Base-by-base conservation (phyloP, 768 basidiomycete genomes). In the Lactifluus hygrophoroides region DNA sequence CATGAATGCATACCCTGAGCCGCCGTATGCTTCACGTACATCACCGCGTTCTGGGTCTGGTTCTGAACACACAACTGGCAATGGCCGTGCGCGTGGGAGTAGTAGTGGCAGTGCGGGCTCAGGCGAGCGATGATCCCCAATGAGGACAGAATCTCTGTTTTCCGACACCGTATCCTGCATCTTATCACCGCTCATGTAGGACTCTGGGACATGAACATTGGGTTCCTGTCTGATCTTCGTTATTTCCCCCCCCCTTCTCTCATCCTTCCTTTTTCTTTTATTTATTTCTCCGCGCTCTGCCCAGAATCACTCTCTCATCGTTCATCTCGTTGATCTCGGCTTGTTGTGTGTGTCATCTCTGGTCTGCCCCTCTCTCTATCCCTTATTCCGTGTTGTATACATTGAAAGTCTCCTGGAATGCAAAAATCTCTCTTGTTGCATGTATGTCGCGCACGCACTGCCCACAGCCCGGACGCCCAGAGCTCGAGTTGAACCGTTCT, bases 1-100 rank as follows among this genome's bases (percentile, higher is more conserved):
- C 62, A 82, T 87, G 83, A 80, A 83, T 64, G 83, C 84, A n/a
- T 85, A 84, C 67, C 76, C 82, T 9, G 68, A 72, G 1, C 68
- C 69, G 30, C 67, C 71, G 13, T 61, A 54, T 35, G 61, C 64
- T 17, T 60, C 59, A 8, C 59, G 59, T 23, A 61, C 67, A 11
- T 65, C 67, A 16, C 60, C 69, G 7, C 65, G 65, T 30, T 68
- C 68, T 16, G 69, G 67, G 50, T 66, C 69, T 8, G 65, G 62
- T 7, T 67, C 69, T 30, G 66, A 70, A 51, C 70, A 71, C 2
- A 60, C 63, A 34, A 63, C 66, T 38, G 65, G 64, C 34, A 66
- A 68, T 38, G 63, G 55, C 19, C 34, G 56, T 38, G 34, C 55
- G 46, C 63, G 62, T 28, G 61, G 57, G 13, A 57, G 56, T 5